Conservation (phyloP, 1,139 yeast genomes). For the Kodamaea derodonti region DNA sequence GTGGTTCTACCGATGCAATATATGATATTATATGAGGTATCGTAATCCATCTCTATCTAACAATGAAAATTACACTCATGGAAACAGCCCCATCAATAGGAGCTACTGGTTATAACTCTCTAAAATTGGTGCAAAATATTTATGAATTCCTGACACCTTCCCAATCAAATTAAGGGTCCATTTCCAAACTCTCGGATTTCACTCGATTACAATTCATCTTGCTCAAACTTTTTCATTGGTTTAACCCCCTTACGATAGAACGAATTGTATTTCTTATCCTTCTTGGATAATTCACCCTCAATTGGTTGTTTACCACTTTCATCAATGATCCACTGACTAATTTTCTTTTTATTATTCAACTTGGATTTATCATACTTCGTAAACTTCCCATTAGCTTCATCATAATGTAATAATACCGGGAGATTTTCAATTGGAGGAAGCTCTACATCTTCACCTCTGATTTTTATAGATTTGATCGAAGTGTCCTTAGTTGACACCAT, state of each 20-base stretch:
- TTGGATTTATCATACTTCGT: constrained; percentile 19
- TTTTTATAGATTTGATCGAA: constrained; percentile 15
- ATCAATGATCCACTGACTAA: constrained; percentile 34
- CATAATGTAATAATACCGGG: constrained; percentile 30
- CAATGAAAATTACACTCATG: no score
- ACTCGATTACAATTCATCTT: constrained; percentile 41
- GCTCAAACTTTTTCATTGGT: constrained; percentile 17
- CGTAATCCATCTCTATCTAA: no score
- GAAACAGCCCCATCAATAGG: no score
- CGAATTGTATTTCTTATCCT: constrained; percentile 26
- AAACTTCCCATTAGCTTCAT: constrained; percentile 20
- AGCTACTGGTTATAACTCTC: no score
- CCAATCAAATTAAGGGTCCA: no score
- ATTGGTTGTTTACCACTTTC: constrained; percentile 25
- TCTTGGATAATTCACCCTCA: constrained; percentile 40
- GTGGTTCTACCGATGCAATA: no score
- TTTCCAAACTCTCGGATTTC: no score
- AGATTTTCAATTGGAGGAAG: constrained; percentile 7
- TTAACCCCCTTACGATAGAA: constrained; percentile 31
- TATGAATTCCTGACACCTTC: no score
- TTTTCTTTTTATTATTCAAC: constrained; percentile 27
- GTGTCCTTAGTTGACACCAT: constrained; percentile 16
- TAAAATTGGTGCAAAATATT: no score
- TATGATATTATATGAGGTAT: no score
- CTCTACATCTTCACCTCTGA: constrained; percentile 16